A percentile compares a stretch with the other conserved stretches of the same genome.
Evolutionary conservation across 352 stramenopile genomes (phyloP).

Genomic region (Phytopythium kandeliae): DNA sequence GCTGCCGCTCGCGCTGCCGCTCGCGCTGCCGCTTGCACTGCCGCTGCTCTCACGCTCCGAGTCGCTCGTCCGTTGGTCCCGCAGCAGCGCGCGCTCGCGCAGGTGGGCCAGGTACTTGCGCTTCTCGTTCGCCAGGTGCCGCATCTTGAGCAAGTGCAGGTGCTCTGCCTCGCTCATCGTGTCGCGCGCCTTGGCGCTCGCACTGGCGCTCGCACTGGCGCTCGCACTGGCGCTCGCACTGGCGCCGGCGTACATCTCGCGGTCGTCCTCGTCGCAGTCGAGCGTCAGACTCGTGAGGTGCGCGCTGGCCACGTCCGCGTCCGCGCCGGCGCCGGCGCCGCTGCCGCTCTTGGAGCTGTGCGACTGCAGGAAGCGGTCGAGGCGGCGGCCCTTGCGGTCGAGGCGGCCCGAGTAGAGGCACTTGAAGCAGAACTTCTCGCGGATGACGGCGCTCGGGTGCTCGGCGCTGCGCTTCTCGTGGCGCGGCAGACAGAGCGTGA

Average conservation of each 20-base stretch:
- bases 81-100: conserved; percentile 32
- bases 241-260: background rate
- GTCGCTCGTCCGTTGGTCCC: conserved; percentile 34
- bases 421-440: conserved; percentile 59
- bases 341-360: conserved; percentile 9
- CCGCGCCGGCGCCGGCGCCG: conserved; percentile 4
- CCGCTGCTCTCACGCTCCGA: conserved; percentile 25
- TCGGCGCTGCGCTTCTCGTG: conserved; percentile 49
- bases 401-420: conserved; percentile 49
- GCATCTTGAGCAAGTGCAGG: conserved; percentile 29
- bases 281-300: conserved; percentile 11
- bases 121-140: conserved; percentile 59
- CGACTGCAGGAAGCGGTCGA: conserved; percentile 28
- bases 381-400: conserved; percentile 43
- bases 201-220: conserved; percentile 23
- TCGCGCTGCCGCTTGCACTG: conserved; percentile 5
- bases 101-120: conserved; percentile 38
- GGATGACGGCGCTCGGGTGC: conserved; percentile 54
- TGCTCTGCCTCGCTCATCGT: conserved; percentile 47
- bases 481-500: conserved; percentile 44
- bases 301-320: background rate
- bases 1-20: background rate
- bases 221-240: conserved; percentile 20
- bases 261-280: conserved; percentile 15
- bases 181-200: conserved; percentile 28